Evolutionary conservation across 2,329 filamentous ascomycete genomes (phyloP).

Genomic region (Dothideomycetes sp.): DNA sequence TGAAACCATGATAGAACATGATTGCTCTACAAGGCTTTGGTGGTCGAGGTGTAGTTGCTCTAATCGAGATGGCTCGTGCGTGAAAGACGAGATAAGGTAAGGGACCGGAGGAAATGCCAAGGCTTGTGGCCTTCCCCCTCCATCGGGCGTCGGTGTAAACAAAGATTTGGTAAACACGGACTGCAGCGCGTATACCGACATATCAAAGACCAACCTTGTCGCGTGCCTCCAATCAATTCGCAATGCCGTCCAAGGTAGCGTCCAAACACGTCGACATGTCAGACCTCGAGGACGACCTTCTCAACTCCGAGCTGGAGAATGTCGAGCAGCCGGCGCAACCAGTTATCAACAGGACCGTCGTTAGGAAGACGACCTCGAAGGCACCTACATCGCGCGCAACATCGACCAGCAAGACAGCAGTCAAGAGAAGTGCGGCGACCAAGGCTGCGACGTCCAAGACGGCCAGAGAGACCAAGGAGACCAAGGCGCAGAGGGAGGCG

Average conservation of each 20-base stretch:
- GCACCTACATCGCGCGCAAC: conserved; percentile 14
- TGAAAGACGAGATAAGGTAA: no score
- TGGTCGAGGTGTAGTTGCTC: no score
- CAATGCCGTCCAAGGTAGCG: conserved; percentile 1
- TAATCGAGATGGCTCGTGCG: no score
- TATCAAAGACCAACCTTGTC: background rate
- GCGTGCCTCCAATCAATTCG: background rate
- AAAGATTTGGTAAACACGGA: background rate
- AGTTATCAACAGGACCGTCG: conserved; percentile 10
- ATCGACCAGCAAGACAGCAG: conserved; percentile 23
- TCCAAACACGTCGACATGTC: background rate
- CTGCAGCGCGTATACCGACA: background rate
- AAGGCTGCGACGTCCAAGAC: no score
- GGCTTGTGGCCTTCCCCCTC: background rate
- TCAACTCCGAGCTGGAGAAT: conserved; percentile 4
- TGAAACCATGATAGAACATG: no score
- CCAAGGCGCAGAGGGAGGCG: conserved; percentile 27
- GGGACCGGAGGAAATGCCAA: no score
- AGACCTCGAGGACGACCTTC: conserved; percentile 7
- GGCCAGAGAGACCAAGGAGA: conserved; percentile 9
- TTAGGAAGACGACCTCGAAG: conserved; percentile 18
- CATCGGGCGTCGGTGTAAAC: background rate
- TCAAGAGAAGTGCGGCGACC: conserved; percentile 25
- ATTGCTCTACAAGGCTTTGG: no score
- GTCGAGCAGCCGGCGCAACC: background rate